Evolutionary conservation across 1,284 basidiomycete species (phyloP).

Genomic region (Schizophyllum commune): DNA sequence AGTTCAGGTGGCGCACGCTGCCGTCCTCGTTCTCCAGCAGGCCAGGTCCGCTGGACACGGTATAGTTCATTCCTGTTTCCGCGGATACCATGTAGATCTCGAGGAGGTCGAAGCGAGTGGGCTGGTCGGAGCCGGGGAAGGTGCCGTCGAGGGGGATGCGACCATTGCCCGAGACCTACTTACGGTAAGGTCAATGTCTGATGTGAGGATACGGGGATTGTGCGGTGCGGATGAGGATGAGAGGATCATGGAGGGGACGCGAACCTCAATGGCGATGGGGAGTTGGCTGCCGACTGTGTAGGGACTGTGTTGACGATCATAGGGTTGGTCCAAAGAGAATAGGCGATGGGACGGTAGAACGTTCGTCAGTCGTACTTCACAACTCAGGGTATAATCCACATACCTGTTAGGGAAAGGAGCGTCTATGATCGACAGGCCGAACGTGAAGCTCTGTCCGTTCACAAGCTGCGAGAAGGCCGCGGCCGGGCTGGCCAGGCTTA

Average conservation of each 20-base stretch:
- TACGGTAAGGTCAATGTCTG: not conserved
- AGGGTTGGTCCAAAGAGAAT: not conserved
- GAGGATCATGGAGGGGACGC: not conserved
- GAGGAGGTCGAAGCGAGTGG: constrained; percentile 34
- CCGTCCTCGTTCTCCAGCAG: constrained; percentile 31
- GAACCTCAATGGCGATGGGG: constrained; percentile 38
- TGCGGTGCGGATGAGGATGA: not conserved
- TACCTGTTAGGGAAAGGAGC: constrained; percentile 36
- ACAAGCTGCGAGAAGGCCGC: constrained; percentile 4
- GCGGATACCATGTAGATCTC: constrained; percentile 43
- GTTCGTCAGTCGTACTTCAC: not conserved
- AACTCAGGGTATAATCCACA: constrained; percentile 9
- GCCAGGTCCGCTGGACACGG: constrained; percentile 33
- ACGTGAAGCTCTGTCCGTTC: constrained; percentile 36
- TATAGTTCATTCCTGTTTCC: constrained; percentile 33
- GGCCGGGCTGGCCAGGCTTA: not conserved
- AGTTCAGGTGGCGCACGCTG: constrained; percentile 43
- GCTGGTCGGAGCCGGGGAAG: constrained; percentile 27
- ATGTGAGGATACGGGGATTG: not conserved
- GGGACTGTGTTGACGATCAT: not conserved
- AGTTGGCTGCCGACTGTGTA: constrained; percentile 10
- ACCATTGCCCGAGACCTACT: constrained; percentile 30
- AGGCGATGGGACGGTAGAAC: not conserved
- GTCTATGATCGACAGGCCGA: constrained; percentile 42
- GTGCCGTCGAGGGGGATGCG: constrained; percentile 27